Percentiles rank a stretch among this genome's conserved stretches.
phyloP scores from a whole-genome alignment of 495 filamentous ascomycete genomes.

The Cudoniella acicularis region DNA sequence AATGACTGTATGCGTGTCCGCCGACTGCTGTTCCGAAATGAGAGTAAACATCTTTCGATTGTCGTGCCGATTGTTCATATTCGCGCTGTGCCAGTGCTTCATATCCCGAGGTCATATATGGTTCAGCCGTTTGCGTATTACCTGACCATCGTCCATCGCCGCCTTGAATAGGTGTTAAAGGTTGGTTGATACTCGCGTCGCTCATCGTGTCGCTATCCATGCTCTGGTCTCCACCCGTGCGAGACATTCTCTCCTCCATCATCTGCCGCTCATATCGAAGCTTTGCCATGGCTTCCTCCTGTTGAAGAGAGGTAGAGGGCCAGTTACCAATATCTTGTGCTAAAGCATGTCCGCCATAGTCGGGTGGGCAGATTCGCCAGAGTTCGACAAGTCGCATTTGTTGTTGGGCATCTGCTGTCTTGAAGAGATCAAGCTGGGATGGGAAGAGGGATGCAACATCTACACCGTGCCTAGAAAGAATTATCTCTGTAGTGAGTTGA shows the following conservation, averaged over 20 bases:
- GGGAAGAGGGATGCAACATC: constrained; percentile 49
- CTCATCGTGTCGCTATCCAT: constrained; percentile 26
- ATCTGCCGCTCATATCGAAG: constrained; percentile 48
- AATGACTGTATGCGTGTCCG: constrained; percentile 46
- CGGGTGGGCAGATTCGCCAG: constrained; percentile 59
- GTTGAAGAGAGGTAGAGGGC: constrained; percentile 44
- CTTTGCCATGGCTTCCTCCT: constrained; percentile 45
- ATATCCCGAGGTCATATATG: constrained; percentile 70
- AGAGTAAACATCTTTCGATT: constrained; percentile 37
- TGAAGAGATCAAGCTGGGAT: constrained; percentile 59
- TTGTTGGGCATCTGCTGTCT: constrained; percentile 53
- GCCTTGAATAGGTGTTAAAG: constrained; percentile 47
- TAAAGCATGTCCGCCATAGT: constrained; percentile 39
- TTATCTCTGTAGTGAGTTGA: constrained; percentile 37
- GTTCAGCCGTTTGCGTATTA: constrained; percentile 43
- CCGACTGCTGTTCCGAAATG: constrained; percentile 33
- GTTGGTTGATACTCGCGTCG: constrained; percentile 22
- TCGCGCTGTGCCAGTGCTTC: constrained; percentile 49
- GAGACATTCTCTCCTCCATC: constrained; percentile 24
- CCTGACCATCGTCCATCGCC: constrained; percentile 45
- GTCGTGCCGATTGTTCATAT: constrained; percentile 37
- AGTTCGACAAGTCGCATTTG: constrained; percentile 59
- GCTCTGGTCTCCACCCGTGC: constrained; percentile 24
- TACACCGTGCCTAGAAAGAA: constrained; percentile 49
- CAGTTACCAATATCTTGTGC: constrained; percentile 31